Evolutionary conservation across 2,329 filamentous ascomycete species (phyloP).

Genomic region (Neurospora sp.): DNA sequence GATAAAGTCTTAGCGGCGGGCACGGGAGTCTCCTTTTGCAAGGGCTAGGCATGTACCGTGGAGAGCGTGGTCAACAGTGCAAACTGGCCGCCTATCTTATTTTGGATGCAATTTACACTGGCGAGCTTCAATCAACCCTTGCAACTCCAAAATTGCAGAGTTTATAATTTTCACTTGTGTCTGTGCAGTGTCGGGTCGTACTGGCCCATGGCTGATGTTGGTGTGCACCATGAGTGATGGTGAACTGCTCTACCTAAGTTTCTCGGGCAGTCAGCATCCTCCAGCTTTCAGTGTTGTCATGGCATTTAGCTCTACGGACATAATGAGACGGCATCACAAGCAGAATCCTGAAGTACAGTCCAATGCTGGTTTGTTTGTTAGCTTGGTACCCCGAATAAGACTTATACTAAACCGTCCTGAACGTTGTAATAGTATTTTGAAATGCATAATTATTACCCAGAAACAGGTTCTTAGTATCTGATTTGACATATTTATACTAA

Average conservation of each 20-base stretch:
- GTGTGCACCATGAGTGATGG: neutral
- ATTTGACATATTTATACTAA: too few species aligned
- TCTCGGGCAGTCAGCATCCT: neutral
- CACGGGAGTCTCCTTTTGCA: neutral
- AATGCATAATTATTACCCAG: too few species aligned
- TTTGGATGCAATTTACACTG: neutral
- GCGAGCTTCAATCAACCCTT: neutral
- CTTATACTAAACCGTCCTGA: too few species aligned
- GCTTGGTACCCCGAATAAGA: too few species aligned
- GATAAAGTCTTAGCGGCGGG: neutral
- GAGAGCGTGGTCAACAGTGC: neutral
- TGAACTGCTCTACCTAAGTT: neutral
- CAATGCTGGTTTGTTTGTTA: too few species aligned
- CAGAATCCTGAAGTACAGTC: neutral
- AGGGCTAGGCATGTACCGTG: neutral
- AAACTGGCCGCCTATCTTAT: neutral
- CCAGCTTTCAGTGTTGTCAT: neutral
- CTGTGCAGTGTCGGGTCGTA: neutral
- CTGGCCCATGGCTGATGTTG: neutral
- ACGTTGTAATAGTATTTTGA: too few species aligned
- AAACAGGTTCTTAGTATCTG: too few species aligned
- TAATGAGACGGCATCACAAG: neutral
- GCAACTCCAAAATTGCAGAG: neutral
- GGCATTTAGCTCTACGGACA: neutral
- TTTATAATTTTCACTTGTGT: neutral